A percentile compares a stretch with the other conserved stretches of the same genome.
Conservation (phyloP, 768 basidiomycete species). For the Exidia glandulosa region DNA sequence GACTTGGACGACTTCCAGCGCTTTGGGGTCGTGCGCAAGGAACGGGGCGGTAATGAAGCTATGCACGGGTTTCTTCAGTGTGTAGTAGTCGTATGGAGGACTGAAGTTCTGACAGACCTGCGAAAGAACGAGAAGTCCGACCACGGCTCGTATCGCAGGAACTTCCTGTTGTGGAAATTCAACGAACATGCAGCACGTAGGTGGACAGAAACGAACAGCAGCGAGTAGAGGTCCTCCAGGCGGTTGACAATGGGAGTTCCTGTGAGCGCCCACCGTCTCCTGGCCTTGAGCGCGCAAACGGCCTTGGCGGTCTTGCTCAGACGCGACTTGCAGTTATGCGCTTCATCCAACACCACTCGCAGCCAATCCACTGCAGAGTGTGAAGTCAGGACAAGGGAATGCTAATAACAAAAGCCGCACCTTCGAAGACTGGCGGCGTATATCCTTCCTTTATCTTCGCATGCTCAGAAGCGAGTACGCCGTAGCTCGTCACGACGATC, state of each 20-base stretch:
- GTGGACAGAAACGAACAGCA: conserved; percentile 36
- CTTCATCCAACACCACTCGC: conserved; percentile 81
- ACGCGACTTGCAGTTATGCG: conserved; percentile 88
- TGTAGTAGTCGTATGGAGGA: not conserved
- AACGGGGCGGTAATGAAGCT: conserved; percentile 91
- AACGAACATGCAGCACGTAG: not conserved
- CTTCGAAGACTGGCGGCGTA: conserved; percentile 58
- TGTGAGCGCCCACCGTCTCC: conserved; percentile 84
- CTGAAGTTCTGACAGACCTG: conserved; percentile 34
- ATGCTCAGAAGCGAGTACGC: conserved; percentile 82
- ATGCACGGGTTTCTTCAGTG: no score
- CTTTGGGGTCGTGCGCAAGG: conserved; percentile 81
- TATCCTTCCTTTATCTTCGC: conserved; percentile 34
- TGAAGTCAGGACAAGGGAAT: not conserved
- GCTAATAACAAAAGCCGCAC: conserved; percentile 26
- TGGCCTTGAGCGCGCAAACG: conserved; percentile 70
- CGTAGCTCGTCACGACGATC: conserved; percentile 88
- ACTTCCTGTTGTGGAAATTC: conserved; percentile 39
- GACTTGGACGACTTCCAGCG: conserved; percentile 89
- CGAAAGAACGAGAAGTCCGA: conserved; percentile 81
- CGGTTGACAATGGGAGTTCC: conserved; percentile 96
- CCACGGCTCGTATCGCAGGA: conserved; percentile 71
- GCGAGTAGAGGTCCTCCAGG: conserved; percentile 81
- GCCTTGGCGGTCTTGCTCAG: conserved; percentile 81
- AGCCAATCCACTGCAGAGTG: conserved; percentile 58